Base-by-base conservation (phyloP, 305 asterid species). In the Fraxinus ornus region DNA sequence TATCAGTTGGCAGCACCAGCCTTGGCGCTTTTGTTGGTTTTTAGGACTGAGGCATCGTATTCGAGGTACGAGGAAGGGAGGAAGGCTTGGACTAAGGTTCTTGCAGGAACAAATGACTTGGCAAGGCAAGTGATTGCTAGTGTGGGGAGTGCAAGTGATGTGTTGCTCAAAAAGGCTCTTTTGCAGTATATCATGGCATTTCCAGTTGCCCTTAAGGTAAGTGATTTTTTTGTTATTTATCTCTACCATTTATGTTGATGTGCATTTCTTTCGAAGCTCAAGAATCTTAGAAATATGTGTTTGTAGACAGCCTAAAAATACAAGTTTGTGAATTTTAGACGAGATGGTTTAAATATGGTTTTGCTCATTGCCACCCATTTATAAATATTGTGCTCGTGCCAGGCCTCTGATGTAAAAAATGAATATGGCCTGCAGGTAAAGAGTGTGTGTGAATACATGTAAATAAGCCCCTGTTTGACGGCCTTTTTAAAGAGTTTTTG, bases 1-100 rank as follows among this genome's bases (percentile, higher is more conserved):
- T 96, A 94, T 78, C 98, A 96, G 93, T 85, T 94, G 66, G 93
- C 98, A 0, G 99, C 98, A 2, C 98, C 98, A 2, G 99, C 99
- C 2, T 77, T 96, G 85, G 99, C 98, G 21, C 92, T 96, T 83
- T 87, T 96, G 60, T 52, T 96, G 84, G 99, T 96, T n/a, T 96
- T 96, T 55, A 90, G 99, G 88, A 96, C 99, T 0, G 99, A 96
- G 91, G 98, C 99, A 0, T 96, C 98, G 15, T 96, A 96, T 88
- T 89, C 99, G 55, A 91, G 98, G 92, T 93, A 86, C 10, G 98
- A 93, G 86, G 92, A 88, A 76, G 99, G 97, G 85, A 92, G 90
- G 87, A 92, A 85, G 81, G 95, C 97, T 10, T 96, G 99, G 99
- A 92, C 95, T 30, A 86, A 88, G 81, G 86, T 96, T 22, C 85